Evolutionary conservation across 805 yeast species (phyloP).

Genomic region (Candida boleticola): DNA sequence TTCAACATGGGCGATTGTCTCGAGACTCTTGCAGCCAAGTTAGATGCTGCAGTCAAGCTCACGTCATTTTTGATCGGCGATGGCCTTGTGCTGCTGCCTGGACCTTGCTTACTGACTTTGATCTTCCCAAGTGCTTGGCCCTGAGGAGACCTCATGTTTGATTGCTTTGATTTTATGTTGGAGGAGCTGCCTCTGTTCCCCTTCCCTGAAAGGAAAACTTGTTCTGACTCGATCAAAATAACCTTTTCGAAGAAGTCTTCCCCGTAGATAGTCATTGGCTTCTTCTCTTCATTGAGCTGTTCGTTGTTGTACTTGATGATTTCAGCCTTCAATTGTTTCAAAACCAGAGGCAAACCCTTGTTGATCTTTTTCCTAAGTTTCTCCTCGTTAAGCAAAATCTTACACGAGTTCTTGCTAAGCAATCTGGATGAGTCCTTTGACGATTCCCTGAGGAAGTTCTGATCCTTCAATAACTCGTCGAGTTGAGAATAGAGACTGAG

Average conservation of each 20-base stretch:
- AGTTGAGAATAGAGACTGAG: conserved; percentile 56
- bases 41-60: no score
- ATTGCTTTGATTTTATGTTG: no score
- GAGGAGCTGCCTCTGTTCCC: not conserved
- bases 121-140: not conserved
- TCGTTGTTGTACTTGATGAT: conserved; percentile 48
- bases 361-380: conserved; percentile 63
- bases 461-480: conserved; percentile 56
- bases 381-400: conserved; percentile 78
- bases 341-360: conserved; percentile 65
- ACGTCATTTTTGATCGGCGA: no score
- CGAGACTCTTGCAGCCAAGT: no score
- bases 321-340: conserved; percentile 48
- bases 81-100: no score
- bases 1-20: no score
- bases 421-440: conserved; percentile 79
- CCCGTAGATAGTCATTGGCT: conserved; percentile 42
- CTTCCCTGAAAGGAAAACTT: not conserved
- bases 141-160: not conserved
- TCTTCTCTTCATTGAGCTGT: conserved; percentile 16
- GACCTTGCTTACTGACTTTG: not conserved
- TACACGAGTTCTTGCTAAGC: conserved; percentile 71
- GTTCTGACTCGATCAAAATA: conserved; percentile 28
- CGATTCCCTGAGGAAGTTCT: conserved; percentile 60
- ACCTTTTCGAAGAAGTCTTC: conserved; percentile 44